phyloP scores from a whole-genome alignment of 2,329 filamentous ascomycete species.

The Calonectria pauciramosa region DNA sequence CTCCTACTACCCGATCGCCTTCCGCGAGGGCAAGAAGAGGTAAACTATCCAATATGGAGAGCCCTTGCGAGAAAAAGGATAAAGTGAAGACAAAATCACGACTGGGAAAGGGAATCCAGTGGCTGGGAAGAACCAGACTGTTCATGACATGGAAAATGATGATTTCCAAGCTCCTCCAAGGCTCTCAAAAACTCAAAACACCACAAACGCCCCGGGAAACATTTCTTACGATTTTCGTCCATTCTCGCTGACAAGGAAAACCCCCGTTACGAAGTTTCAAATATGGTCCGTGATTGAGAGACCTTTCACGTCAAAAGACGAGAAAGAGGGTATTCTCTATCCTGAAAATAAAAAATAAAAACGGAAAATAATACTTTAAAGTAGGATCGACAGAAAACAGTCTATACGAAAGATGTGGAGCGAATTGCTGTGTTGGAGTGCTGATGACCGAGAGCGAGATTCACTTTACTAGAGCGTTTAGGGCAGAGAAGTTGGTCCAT shows the following conservation, averaged over 20 bases:
- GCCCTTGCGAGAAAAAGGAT: neutral
- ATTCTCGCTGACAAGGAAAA: neutral
- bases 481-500: constrained; percentile 3
- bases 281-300: neutral
- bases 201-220: neutral
- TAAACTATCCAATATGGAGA: neutral
- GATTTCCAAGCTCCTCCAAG: neutral
- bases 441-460: neutral
- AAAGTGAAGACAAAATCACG: neutral
- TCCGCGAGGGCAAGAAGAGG: neutral
- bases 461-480: neutral
- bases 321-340: neutral
- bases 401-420: neutral
- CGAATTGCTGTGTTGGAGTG: neutral
- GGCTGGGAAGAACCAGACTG: neutral
- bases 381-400: neutral
- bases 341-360: neutral
- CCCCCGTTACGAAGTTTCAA: neutral
- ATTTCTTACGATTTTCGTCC: neutral
- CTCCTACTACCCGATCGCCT: neutral
- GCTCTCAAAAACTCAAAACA: neutral
- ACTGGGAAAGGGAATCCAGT: neutral
- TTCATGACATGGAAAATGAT: neutral
- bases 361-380: neutral
- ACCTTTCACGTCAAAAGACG: neutral